Percentiles rank a stretch among this genome's conserved stretches.
Conservation (phyloP, 306 rosid species). For the Glycine soja region DNA sequence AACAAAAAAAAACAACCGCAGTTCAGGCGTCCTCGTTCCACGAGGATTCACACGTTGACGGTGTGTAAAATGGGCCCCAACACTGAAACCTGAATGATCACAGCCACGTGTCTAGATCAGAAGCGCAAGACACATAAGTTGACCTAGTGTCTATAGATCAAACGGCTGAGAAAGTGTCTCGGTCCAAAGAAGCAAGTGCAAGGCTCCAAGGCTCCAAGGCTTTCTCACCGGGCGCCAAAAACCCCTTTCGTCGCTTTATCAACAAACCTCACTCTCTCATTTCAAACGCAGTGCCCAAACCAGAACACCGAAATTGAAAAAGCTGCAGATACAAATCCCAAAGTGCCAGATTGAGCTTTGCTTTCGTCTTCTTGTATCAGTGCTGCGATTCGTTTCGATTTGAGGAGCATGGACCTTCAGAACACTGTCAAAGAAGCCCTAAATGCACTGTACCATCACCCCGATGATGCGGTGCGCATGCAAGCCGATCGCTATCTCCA, state of each 20-base stretch:
- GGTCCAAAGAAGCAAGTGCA: not conserved
- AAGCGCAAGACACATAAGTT: slow-evolving; percentile 24
- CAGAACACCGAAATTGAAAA: slow-evolving; percentile 29
- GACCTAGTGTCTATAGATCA: slow-evolving; percentile 46
- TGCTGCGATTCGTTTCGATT: slow-evolving; percentile 45
- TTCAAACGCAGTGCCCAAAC: slow-evolving; percentile 38
- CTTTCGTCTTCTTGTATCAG: not conserved
- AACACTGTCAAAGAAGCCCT: slow-evolving; percentile 97
- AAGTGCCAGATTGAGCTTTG: slow-evolving; percentile 44
- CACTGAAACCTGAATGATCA: not conserved
- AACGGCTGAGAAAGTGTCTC: slow-evolving; percentile 34
- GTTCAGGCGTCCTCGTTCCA: slow-evolving; percentile 40
- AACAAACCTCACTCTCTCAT: slow-evolving; percentile 44
- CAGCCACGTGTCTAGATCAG: slow-evolving; percentile 43
- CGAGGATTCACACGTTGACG: slow-evolving; percentile 36
- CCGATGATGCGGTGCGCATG: slow-evolving; percentile 84
- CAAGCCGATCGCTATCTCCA: slow-evolving; percentile 99
- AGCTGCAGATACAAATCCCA: not conserved
- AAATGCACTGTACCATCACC: slow-evolving; percentile 98
- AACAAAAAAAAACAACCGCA: slow-evolving; percentile 21
- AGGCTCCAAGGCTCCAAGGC: slow-evolving; percentile 45
- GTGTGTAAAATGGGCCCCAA: slow-evolving; percentile 39
- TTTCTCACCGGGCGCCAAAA: slow-evolving; percentile 86
- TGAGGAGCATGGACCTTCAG: slow-evolving; percentile 84
- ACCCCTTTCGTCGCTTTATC: slow-evolving; percentile 55